These are phyloP conservation scores for Codiaeum variegatum DNA, from an alignment of 441 rosid species.

Conservation along the genomic window DNA sequence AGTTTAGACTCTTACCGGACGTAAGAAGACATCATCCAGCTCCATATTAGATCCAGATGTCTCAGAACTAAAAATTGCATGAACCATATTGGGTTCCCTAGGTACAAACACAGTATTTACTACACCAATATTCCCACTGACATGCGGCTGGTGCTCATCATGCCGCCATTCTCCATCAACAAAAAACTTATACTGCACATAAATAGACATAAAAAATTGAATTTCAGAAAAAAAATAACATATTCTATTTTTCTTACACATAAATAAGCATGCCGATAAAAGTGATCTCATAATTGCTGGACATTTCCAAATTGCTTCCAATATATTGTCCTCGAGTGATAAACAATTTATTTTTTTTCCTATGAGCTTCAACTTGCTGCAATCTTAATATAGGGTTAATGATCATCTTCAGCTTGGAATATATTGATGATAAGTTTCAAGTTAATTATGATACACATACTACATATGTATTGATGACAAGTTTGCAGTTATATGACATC, in stretches of 20 bases:
- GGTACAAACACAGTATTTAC: constrained; percentile 63
- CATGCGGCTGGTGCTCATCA: constrained; percentile 59
- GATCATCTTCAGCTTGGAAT: too few relatives aligned
- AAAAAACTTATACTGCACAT: constrained; percentile 60
- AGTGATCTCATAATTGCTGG: background rate
- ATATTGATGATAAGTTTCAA: too few relatives aligned
- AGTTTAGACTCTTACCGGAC: constrained; percentile 39
- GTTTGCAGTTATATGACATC: too few relatives aligned
- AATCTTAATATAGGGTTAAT: too few relatives aligned
- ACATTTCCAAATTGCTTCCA: too few relatives aligned
- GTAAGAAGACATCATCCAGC: constrained; percentile 53
- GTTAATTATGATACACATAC: too few relatives aligned
- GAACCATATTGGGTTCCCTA: constrained; percentile 40
- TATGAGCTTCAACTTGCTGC: too few relatives aligned
- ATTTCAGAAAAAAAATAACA: background rate
- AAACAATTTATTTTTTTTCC: too few relatives aligned
- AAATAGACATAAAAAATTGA: constrained; percentile 5
- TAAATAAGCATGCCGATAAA: background rate
- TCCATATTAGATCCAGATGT: constrained; percentile 64
- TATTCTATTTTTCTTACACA: background rate
- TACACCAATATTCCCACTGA: constrained; percentile 53
- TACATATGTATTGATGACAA: too few relatives aligned
- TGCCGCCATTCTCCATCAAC: constrained; percentile 74
- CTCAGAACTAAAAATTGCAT: constrained; percentile 37
- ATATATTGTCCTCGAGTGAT: too few relatives aligned